Conservation (phyloP, 306 rosid species). For the Datisca glomerata region DNA sequence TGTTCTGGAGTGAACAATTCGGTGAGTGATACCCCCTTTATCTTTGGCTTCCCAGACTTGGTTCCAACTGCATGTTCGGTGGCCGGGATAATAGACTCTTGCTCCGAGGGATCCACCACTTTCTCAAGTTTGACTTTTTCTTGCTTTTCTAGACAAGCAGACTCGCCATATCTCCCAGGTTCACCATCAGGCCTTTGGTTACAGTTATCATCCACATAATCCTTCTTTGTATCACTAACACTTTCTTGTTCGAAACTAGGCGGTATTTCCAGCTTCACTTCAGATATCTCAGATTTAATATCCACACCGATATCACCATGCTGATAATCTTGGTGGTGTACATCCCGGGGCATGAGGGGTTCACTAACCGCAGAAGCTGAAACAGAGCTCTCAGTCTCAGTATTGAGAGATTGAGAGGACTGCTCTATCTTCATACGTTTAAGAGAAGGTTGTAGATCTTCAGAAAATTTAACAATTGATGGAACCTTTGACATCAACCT, state of each 20-base stretch:
- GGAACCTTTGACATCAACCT: conserved; percentile 36
- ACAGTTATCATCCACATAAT: conserved; percentile 24
- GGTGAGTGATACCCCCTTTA: conserved; percentile 86
- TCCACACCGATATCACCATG: conserved; percentile 31
- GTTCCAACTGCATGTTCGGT: conserved; percentile 53
- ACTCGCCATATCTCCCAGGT: conserved; percentile 32
- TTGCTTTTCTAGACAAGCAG: conserved; percentile 38
- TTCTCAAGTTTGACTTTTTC: conserved; percentile 58
- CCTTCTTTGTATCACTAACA: conserved; percentile 41
- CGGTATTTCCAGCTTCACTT: conserved; percentile 51
- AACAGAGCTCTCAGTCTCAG: conserved; percentile 41
- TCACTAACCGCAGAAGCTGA: conserved; percentile 38
- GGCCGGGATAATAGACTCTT: conserved; percentile 39
- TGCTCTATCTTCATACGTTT: conserved; percentile 86
- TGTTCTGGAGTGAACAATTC: conserved; percentile 94
- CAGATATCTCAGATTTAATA: conserved; percentile 43
- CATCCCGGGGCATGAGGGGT: conserved; percentile 31
- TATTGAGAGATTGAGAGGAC: conserved; percentile 35
- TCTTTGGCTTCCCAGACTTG: conserved; percentile 94
- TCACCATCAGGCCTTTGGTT: conserved; percentile 30
- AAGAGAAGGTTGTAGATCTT: conserved; percentile 56
- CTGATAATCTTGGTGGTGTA: conserved; percentile 37
- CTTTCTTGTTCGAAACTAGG: conserved; percentile 26
- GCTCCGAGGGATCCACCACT: conserved; percentile 44
- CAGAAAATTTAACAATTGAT: conserved; percentile 39